Conservation (phyloP, 345 rosid species). For the Eutrema japonicum region DNA sequence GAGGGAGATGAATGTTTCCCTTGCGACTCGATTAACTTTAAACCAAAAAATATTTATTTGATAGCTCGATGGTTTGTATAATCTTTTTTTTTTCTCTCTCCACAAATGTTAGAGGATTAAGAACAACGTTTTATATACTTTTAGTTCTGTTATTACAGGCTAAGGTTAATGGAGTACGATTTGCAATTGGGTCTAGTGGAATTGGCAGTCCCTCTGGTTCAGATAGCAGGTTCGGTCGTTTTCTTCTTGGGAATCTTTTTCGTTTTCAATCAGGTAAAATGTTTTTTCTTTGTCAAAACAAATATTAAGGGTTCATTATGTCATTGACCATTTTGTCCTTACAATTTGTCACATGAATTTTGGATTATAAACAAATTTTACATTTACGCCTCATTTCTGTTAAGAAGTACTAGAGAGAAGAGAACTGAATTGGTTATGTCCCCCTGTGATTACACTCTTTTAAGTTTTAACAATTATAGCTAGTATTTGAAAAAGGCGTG, state of each 20-base stretch:
- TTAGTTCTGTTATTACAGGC: conserved; percentile 26
- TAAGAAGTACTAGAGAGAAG: not conserved
- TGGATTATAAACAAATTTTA: not conserved
- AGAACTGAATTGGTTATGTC: not conserved
- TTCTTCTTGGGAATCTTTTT: conserved; percentile 63
- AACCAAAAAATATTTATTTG: too few relatives aligned
- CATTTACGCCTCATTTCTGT: not conserved
- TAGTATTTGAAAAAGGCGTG: not conserved
- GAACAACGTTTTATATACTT: conserved; percentile 1
- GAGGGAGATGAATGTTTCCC: too few relatives aligned
- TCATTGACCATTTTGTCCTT: not conserved
- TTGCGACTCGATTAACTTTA: too few relatives aligned
- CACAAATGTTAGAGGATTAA: not conserved
- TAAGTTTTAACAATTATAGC: not conserved
- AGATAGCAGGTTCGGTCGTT: conserved; percentile 63
- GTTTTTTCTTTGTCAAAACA: not conserved
- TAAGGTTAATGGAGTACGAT: conserved; percentile 60
- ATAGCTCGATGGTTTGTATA: conserved; percentile 1
- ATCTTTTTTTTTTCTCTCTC: not conserved
- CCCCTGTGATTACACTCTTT: not conserved
- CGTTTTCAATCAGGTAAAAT: conserved; percentile 64
- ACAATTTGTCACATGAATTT: not conserved
- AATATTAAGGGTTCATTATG: not conserved
- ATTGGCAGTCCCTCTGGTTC: conserved; percentile 71
- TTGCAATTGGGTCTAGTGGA: conserved; percentile 81